Evolutionary conservation across 106 monocot genomes (phyloP), one percentile per base, ranked within the genome.

Genomic region (Dactylorhiza incarnata): DNA sequence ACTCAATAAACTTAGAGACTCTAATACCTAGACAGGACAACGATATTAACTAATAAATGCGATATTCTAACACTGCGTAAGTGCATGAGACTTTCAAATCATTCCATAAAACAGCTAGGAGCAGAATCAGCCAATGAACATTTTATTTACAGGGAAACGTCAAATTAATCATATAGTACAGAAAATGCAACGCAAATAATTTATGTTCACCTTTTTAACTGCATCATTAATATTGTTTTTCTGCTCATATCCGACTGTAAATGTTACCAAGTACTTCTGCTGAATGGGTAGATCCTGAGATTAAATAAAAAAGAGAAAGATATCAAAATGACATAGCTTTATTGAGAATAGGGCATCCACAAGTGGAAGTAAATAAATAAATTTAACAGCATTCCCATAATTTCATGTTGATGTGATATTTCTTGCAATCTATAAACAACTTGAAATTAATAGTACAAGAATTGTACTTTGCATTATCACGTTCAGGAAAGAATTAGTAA

Each of bases 261-360:
- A 86, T 20, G 86, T 65, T n/a, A 86, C 82, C 15, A 86, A 79
- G 22, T 86, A 86, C 73, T 83, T 86, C 48, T 72, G 82, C 49
- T 74, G n/a, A 62, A 62, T 51, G 2, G 67, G 43, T 16, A 80
- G 45, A 49, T 83, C 82, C 82, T 86, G 83, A 68, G 51, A 65
- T 65, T 37, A 65, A 17, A 69, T 17, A 45, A 69, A 25, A 16
- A 69, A 69, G 17, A 45, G 11, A 16, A 69, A n/a, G 7, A 69
- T 11, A 66, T 26, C 37, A 69, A 69, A 69, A 45, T 46, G 45
- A 68, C 19, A 58, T n/a, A 37, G 37, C 37, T 37, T 37, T 37
- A 37, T 37, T 37, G 37, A 52, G 52, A 52, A 11, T 11, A 11
- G 52, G 13, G 15, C 52, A 52, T 11, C 9, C 15, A 9, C 52